Evolutionary conservation across 2,329 filamentous ascomycete genomes (phyloP).

Genomic region (Aspergillus thermomutatus): DNA sequence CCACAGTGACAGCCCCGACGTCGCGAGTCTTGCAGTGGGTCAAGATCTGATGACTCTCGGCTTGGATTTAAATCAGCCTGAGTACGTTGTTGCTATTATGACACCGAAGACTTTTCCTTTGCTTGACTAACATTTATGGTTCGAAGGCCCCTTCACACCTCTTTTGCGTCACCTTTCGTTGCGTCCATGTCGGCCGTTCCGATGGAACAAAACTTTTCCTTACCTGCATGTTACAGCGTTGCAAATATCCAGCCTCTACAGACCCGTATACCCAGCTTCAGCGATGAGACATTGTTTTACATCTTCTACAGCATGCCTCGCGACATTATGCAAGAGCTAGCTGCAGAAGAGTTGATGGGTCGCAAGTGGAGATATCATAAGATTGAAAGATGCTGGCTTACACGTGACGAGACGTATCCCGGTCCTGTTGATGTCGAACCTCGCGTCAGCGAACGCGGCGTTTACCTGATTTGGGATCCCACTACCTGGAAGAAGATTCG

Average conservation of each 20-base stretch:
- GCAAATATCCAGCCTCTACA: slow-evolving; percentile 62
- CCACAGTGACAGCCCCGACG: slow-evolving; percentile 51
- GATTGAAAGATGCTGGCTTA: slow-evolving; percentile 51
- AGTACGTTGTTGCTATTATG: slow-evolving; percentile 41
- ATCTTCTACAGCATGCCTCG: slow-evolving; percentile 68
- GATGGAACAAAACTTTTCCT: slow-evolving; percentile 60
- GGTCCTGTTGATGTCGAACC: slow-evolving; percentile 48
- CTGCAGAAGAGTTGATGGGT: slow-evolving; percentile 59
- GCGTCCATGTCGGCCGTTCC: slow-evolving; percentile 55
- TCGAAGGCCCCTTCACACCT: slow-evolving; percentile 57
- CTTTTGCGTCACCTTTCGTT: slow-evolving; percentile 62
- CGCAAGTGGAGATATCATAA: slow-evolving; percentile 54
- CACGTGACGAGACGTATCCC: slow-evolving; percentile 46
- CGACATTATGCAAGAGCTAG: slow-evolving; percentile 64
- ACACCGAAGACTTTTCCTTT: neutral
- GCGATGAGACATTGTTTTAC: slow-evolving; percentile 64
- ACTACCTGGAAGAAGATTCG: slow-evolving; percentile 48
- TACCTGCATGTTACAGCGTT: slow-evolving; percentile 63
- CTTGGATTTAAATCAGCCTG: slow-evolving; percentile 60
- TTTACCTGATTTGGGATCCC: slow-evolving; percentile 51
- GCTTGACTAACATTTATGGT: slow-evolving; percentile 10
- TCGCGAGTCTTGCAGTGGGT: slow-evolving; percentile 56
- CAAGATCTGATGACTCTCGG: slow-evolving; percentile 63
- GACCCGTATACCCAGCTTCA: slow-evolving; percentile 57
- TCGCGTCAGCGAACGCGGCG: slow-evolving; percentile 48